Evolutionary conservation across 2,329 filamentous ascomycete genomes (phyloP).

Genomic region (Fusarium virguliforme): DNA sequence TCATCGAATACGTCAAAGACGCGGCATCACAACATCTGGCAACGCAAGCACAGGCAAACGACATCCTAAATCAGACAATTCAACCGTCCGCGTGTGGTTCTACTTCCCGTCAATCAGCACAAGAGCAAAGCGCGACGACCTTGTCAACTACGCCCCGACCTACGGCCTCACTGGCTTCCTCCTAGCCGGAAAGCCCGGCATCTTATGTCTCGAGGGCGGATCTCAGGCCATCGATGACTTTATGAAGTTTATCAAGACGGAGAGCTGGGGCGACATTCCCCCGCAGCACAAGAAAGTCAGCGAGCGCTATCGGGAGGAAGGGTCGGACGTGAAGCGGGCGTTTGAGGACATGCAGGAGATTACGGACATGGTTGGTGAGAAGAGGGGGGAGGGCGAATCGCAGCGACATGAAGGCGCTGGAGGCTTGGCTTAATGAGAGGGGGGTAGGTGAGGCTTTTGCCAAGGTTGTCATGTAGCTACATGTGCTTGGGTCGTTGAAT

Average conservation of each 20-base stretch:
- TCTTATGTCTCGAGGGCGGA: constrained; percentile 67
- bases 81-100: constrained; percentile 72
- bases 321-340: constrained; percentile 54
- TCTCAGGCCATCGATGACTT: constrained; percentile 68
- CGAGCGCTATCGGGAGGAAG: constrained; percentile 66
- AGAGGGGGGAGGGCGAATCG: constrained; percentile 66
- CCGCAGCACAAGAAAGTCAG: constrained; percentile 75
- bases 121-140: constrained; percentile 70
- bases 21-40: constrained; percentile 54
- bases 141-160: constrained; percentile 67
- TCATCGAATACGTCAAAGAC: constrained; percentile 63
- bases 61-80: constrained; percentile 15
- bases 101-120: constrained; percentile 76
- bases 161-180: constrained; percentile 73
- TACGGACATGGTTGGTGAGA: constrained; percentile 65
- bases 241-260: constrained; percentile 76
- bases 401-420: constrained; percentile 68
- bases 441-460: constrained; percentile 48
- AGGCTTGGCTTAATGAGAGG: constrained; percentile 63
- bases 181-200: constrained; percentile 72
- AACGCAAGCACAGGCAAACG: constrained; percentile 27
- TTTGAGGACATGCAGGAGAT: constrained; percentile 73
- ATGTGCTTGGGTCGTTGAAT: not conserved
- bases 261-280: constrained; percentile 75
- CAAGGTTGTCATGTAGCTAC: constrained; percentile 47